phyloP scores from a whole-genome alignment of 441 rosid species.

The Eruca vesicaria region DNA sequence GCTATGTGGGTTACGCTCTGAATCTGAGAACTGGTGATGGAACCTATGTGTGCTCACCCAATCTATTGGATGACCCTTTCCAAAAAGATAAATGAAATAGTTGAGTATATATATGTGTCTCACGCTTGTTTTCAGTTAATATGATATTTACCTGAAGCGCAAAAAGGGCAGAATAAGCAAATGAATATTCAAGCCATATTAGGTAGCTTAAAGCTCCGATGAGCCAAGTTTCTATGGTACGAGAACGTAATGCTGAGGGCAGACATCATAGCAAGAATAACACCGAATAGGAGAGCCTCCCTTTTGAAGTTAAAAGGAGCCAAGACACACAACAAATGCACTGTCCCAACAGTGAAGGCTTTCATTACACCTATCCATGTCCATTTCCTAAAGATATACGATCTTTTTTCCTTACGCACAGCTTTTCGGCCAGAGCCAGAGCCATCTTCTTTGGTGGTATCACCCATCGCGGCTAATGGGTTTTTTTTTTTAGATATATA shows the following conservation, averaged over 20 bases:
- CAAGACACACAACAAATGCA: slow-evolving; percentile 59
- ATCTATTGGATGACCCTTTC: slow-evolving; percentile 79
- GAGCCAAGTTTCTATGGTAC: slow-evolving; percentile 78
- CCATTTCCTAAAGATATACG: slow-evolving; percentile 56
- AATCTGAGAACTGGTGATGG: slow-evolving; percentile 82
- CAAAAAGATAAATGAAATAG: not conserved
- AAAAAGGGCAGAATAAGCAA: slow-evolving; percentile 67
- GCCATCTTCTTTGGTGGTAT: slow-evolving; percentile 9
- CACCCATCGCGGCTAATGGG: slow-evolving; percentile 8
- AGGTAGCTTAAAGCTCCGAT: slow-evolving; percentile 79
- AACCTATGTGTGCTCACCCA: slow-evolving; percentile 94
- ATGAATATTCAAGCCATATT: slow-evolving; percentile 89
- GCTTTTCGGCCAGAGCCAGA: slow-evolving; percentile 13
- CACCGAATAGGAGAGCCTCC: slow-evolving; percentile 57
- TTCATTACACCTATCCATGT: slow-evolving; percentile 48
- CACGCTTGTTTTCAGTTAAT: not conserved
- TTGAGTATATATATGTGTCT: not conserved
- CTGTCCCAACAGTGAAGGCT: slow-evolving; percentile 43
- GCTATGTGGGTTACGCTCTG: slow-evolving; percentile 90
- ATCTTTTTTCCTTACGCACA: slow-evolving; percentile 43
- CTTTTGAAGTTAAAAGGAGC: slow-evolving; percentile 74
- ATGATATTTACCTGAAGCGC: slow-evolving; percentile 66
- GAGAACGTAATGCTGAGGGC: slow-evolving; percentile 80
- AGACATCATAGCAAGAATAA: slow-evolving; percentile 47
- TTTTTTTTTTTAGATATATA: slow-evolving; percentile 26